These are phyloP conservation scores for Dipsacomyces acuminosporus DNA, from an alignment of 371 early-diverging fungal species.

Conservation along the genomic window DNA sequence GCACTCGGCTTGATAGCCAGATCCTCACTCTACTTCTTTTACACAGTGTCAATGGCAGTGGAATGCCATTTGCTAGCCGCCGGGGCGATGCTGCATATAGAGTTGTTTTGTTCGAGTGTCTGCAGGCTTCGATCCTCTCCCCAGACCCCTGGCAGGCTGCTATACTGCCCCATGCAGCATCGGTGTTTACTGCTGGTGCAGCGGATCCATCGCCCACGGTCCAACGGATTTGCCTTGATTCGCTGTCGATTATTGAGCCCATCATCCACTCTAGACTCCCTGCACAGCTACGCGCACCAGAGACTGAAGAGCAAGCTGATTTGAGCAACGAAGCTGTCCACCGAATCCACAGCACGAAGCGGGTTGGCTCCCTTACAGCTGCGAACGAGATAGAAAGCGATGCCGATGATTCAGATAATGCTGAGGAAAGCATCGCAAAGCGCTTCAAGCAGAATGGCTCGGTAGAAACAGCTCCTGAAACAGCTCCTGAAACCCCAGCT, in stretches of 20 bases:
- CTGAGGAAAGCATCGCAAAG: no score
- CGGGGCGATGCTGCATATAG: constrained; percentile 14
- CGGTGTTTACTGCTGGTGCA: constrained; percentile 29
- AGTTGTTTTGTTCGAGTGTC: constrained; percentile 17
- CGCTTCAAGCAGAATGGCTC: no score
- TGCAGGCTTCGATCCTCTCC: constrained; percentile 37
- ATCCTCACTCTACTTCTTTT: constrained; percentile 29
- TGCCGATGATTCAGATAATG: no score
- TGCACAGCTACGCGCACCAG: constrained; percentile 40
- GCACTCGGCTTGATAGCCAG: constrained; percentile 31
- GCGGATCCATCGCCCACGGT: constrained; percentile 12
- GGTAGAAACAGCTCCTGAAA: no score
- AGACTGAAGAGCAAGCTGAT: constrained; percentile 18
- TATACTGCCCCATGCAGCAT: constrained; percentile 35
- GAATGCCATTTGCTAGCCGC: constrained; percentile 20
- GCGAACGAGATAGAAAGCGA: no score
- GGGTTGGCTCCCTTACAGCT: neutral
- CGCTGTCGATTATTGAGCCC: constrained; percentile 25
- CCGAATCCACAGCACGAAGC: constrained; percentile 3
- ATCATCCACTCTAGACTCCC: constrained; percentile 36
- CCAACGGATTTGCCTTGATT: constrained; percentile 12
- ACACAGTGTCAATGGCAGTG: constrained; percentile 13
- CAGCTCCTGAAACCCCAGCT: no score
- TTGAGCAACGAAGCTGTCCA: constrained; percentile 2
- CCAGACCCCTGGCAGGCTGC: constrained; percentile 43